These are phyloP conservation scores for Curvularia verruculosa DNA, from an alignment of 2,329 filamentous ascomycete genomes.

Conservation along the genomic window DNA sequence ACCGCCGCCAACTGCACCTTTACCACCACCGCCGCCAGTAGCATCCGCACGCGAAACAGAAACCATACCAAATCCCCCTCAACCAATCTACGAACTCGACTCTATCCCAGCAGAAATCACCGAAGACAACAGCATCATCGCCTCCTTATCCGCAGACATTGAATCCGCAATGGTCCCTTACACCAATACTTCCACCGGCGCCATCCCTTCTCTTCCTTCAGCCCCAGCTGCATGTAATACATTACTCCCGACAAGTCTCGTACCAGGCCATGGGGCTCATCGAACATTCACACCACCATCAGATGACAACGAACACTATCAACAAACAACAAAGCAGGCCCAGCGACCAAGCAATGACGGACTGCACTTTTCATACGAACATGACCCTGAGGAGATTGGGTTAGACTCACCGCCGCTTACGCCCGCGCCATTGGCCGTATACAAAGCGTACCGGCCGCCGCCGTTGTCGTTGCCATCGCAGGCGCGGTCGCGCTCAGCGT, in stretches of 20 bases:
- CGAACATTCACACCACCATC: neutral
- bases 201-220: neutral
- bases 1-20: neutral
- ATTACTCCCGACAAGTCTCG: neutral
- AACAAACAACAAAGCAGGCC: too few relatives aligned
- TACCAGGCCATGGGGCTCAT: neutral
- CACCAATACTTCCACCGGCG: neutral
- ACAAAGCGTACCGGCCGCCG: constrained; percentile 33
- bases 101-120: constrained; percentile 5
- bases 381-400: too few relatives aligned
- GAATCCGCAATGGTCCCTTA: constrained; percentile 5
- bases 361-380: neutral
- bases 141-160: constrained; percentile 29
- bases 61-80: neutral
- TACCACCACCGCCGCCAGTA: neutral
- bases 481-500: neutral
- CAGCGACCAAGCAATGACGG: too few relatives aligned
- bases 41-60: neutral
- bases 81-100: neutral
- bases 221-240: neutral
- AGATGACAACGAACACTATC: neutral
- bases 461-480: neutral
- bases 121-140: constrained; percentile 16
- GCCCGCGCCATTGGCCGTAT: constrained; percentile 13
- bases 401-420: constrained; percentile 12